Percentiles rank a stretch among this genome's conserved stretches.
These are phyloP conservation scores for Pseudonitzschia multiseries DNA, from an alignment of 108 stramenopile species.

Conservation along the genomic window DNA sequence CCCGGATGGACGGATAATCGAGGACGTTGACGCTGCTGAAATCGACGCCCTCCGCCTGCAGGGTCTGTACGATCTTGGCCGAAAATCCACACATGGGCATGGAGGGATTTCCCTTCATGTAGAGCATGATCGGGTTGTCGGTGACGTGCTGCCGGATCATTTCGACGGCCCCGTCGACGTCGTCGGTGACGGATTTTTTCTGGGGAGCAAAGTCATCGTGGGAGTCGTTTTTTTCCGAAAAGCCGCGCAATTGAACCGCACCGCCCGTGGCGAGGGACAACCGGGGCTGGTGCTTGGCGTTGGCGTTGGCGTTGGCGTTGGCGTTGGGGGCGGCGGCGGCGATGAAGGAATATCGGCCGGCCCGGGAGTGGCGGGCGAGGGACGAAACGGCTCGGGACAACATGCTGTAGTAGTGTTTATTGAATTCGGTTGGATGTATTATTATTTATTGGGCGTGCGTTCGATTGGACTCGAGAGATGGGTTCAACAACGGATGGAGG, in stretches of 20 bases:
- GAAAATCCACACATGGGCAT: slow-evolving; percentile 98
- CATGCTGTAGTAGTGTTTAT: neutral
- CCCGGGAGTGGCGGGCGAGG: neutral
- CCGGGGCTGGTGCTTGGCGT: no score
- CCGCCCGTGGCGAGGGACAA: no score
- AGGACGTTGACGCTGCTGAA: slow-evolving; percentile 97
- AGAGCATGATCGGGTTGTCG: slow-evolving; percentile 92
- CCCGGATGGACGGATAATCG: slow-evolving; percentile 93
- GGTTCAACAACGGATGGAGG: no score
- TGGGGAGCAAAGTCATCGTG: slow-evolving; percentile 87
- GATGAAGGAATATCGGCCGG: neutral
- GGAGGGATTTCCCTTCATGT: slow-evolving; percentile 99
- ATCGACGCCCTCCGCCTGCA: slow-evolving; percentile 87
- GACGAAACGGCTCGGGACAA: slow-evolving; percentile 3
- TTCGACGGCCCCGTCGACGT: slow-evolving; percentile 46
- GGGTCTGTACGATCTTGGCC: slow-evolving; percentile 82
- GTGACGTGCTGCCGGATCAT: slow-evolving; percentile 80
- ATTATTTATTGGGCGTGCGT: neutral
- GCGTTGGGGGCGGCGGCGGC: neutral
- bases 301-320: neutral
- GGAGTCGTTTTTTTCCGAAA: slow-evolving; percentile 28
- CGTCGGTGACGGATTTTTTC: slow-evolving; percentile 53
- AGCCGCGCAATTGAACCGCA: no score
- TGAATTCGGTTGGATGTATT: neutral
- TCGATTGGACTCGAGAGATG: no score